phyloP scores from a whole-genome alignment of 2,329 filamentous ascomycete species.

The Akanthomyces muscarius region DNA sequence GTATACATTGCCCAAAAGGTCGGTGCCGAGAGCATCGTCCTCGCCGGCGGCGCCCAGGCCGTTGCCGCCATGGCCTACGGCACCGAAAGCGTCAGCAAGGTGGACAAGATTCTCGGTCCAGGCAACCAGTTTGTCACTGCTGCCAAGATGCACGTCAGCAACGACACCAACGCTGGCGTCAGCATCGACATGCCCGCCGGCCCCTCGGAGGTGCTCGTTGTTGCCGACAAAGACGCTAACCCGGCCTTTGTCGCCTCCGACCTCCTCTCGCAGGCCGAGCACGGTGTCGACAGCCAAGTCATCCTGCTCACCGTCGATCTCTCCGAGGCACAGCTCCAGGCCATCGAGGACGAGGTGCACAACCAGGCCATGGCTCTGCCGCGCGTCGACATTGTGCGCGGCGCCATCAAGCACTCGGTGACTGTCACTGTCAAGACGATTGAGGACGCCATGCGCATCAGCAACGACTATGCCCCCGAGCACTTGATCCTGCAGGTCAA shows the following conservation, averaged over 20 bases:
- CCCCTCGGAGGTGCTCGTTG: slow-evolving; percentile 92
- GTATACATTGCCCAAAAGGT: slow-evolving; percentile 97
- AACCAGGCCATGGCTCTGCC: slow-evolving; percentile 81
- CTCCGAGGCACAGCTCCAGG: slow-evolving; percentile 64
- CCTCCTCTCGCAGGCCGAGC: slow-evolving; percentile 90
- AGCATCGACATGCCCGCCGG: slow-evolving; percentile 98
- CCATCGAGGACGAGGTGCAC: slow-evolving; percentile 90
- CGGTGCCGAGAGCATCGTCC: slow-evolving; percentile 89
- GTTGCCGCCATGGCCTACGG: slow-evolving; percentile 97
- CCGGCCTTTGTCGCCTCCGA: slow-evolving; percentile 95
- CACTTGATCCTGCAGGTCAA: slow-evolving; percentile 89
- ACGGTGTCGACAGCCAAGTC: slow-evolving; percentile 94
- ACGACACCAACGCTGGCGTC: slow-evolving; percentile 92
- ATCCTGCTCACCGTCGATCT: slow-evolving; percentile 84
- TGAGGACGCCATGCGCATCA: slow-evolving; percentile 72
- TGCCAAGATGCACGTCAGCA: slow-evolving; percentile 96
- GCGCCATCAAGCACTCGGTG: slow-evolving; percentile 85
- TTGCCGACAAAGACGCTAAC: slow-evolving; percentile 83
- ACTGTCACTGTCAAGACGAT: slow-evolving; percentile 72
- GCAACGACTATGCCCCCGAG: slow-evolving; percentile 94
- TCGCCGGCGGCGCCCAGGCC: slow-evolving; percentile 92
- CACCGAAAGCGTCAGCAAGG: slow-evolving; percentile 89
- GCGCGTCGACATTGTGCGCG: slow-evolving; percentile 86
- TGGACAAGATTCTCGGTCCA: slow-evolving; percentile 97
- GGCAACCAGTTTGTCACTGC: slow-evolving; percentile 99